A percentile compares a stretch with the other conserved stretches of the same genome.
Evolutionary conservation across 1,139 yeast genomes (phyloP).

Genomic region (Suzukiozyma palmioleophila): DNA sequence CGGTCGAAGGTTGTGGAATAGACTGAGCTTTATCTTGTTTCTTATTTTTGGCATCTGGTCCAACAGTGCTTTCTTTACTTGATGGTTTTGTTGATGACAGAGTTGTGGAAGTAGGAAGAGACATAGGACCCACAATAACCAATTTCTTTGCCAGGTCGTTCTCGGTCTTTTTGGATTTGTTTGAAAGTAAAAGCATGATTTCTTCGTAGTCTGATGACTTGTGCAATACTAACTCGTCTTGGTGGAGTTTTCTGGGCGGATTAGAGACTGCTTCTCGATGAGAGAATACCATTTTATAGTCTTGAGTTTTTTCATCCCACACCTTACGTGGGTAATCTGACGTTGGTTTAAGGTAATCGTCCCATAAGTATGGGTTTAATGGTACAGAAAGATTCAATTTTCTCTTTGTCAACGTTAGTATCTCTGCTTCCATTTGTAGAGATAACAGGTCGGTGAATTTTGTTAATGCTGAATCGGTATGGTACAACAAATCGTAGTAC

Average conservation of each 20-base stretch:
- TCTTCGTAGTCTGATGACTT: conserved; percentile 88
- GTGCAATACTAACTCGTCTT: conserved; percentile 49
- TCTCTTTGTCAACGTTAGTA: conserved; percentile 71
- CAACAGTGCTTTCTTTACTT: conserved; percentile 17
- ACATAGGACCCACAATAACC: conserved; percentile 37
- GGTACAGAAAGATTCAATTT: conserved; percentile 73
- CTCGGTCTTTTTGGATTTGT: conserved; percentile 36
- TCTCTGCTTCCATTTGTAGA: conserved; percentile 77
- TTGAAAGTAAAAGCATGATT: conserved; percentile 59
- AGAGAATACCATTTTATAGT: conserved; percentile 27
- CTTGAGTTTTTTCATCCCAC: conserved; percentile 30
- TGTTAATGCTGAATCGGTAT: conserved; percentile 73
- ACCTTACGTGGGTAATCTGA: conserved; percentile 43
- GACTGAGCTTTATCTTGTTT: conserved; percentile 22
- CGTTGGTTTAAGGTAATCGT: conserved; percentile 44
- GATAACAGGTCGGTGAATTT: conserved; percentile 77
- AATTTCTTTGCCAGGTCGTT: conserved; percentile 36
- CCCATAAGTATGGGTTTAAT: conserved; percentile 56
- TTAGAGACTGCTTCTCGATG: conserved; percentile 49
- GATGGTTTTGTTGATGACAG: conserved; percentile 17
- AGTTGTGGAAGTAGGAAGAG: conserved; percentile 18
- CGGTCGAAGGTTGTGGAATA: conserved; percentile 15
- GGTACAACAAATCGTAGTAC: conserved; percentile 80
- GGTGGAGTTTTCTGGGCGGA: conserved; percentile 41
- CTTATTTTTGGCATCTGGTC: conserved; percentile 20